phyloP scores from a whole-genome alignment of 331 rosid genomes.

The Rosa hybrid region DNA sequence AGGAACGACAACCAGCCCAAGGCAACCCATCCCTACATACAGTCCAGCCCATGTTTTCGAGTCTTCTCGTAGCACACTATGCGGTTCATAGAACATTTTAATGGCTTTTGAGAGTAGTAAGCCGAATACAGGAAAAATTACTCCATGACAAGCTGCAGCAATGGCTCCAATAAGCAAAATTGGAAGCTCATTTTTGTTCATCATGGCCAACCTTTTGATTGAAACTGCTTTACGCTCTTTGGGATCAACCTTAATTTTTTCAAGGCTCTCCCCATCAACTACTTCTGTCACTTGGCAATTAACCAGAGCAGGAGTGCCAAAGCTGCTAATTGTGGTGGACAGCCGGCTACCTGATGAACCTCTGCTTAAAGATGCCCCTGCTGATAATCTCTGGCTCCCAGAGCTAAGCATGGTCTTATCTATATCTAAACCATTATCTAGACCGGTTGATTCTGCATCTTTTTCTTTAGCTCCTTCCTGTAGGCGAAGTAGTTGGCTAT shows the following conservation, averaged over 20 bases:
- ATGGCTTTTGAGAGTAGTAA: slow-evolving; percentile 64
- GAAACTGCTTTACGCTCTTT: slow-evolving; percentile 39
- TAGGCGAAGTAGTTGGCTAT: slow-evolving; percentile 52
- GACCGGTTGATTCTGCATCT: slow-evolving; percentile 4
- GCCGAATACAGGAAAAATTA: slow-evolving; percentile 59
- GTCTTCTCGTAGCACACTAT: slow-evolving; percentile 47
- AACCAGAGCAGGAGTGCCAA: slow-evolving; percentile 29
- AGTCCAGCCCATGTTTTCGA: slow-evolving; percentile 58
- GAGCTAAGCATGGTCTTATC: slow-evolving; percentile 15
- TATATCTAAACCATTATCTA: slow-evolving; percentile 19
- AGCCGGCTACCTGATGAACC: slow-evolving; percentile 39
- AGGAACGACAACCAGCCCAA: slow-evolving; percentile 38
- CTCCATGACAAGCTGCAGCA: slow-evolving; percentile 60
- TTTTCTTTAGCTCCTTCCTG: slow-evolving; percentile 49
- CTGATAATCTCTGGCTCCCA: slow-evolving; percentile 20
- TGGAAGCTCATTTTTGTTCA: slow-evolving; percentile 75
- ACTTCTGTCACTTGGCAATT: slow-evolving; percentile 5
- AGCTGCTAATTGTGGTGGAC: slow-evolving; percentile 33
- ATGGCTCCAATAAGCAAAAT: slow-evolving; percentile 55
- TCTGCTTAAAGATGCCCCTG: slow-evolving; percentile 30
- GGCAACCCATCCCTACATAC: slow-evolving; percentile 49
- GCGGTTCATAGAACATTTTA: slow-evolving; percentile 58
- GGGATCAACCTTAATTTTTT: slow-evolving; percentile 5
- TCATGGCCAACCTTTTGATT: slow-evolving; percentile 40
- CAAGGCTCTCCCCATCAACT: neutral